phyloP scores from a whole-genome alignment of 305 asterid species.

The Withania somnifera region DNA sequence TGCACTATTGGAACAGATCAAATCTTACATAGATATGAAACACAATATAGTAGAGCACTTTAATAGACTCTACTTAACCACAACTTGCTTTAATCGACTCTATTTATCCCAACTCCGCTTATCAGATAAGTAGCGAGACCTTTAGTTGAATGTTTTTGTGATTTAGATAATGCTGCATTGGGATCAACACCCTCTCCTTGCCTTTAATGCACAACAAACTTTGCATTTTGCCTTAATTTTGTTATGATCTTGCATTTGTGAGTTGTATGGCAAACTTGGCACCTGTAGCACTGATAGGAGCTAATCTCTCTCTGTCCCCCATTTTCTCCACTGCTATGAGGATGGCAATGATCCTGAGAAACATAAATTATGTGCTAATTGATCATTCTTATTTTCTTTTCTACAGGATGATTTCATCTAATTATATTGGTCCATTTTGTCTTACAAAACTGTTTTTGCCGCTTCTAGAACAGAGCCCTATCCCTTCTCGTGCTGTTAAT shows the following conservation, averaged over 20 bases:
- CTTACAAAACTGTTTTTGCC: conserved; percentile 66
- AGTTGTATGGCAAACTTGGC: not conserved
- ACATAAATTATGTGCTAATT: not conserved
- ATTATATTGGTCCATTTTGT: conserved; percentile 80
- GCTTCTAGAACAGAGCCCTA: conserved; percentile 56
- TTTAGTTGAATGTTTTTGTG: not conserved
- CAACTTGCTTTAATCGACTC: not conserved
- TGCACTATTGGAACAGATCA: not conserved
- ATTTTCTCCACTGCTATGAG: not conserved
- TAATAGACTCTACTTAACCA: not conserved
- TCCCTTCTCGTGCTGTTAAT: conserved; percentile 74
- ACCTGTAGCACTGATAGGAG: not conserved
- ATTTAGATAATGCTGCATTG: not conserved
- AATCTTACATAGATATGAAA: not conserved
- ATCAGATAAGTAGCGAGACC: not conserved
- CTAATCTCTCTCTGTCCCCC: not conserved
- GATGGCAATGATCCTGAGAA: not conserved
- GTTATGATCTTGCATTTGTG: not conserved
- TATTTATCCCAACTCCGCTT: not conserved
- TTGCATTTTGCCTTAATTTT: not conserved
- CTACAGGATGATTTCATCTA: conserved; percentile 84
- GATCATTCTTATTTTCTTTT: not conserved
- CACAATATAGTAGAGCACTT: not conserved
- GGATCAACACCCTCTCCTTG: not conserved
- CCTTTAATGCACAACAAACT: not conserved